Evolutionary conservation across 129 eudicot genomes (phyloP), one percentile per base, ranked within the genome.

Genomic region (Centella asiatica): DNA sequence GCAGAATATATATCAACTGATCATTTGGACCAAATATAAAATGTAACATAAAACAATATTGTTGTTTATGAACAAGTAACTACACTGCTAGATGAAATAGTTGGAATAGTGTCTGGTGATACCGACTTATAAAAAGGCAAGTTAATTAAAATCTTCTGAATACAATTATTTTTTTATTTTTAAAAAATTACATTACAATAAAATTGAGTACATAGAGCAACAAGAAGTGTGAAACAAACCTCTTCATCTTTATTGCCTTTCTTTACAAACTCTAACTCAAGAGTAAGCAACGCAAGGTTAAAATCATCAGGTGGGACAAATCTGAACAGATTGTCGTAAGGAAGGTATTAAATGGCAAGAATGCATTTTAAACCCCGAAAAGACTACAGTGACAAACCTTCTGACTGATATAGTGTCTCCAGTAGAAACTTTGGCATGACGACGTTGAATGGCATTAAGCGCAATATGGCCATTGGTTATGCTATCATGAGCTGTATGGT

Each of bases 181-280:
- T n/a, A n/a, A n/a, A n/a, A n/a, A n/a, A n/a, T n/a, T n/a, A n/a
- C n/a, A n/a, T n/a, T n/a, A n/a, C n/a, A n/a, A n/a, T n/a, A n/a
- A n/a, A n/a, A n/a, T n/a, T n/a, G n/a, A n/a, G n/a, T 23, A 28
- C 63, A 57, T n/a, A n/a, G 11, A 12, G 23, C n/a, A 34, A 18
- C 34, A 19, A 49, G 57, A 47, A 66, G 10, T 45, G 15, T 29
- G 31, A 39, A 23, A 45, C 52, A 33, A 51, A 80, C 97, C 78
- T 80, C 84, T 66, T 93, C 99, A 19, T 93, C 96, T 80, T 73
- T 93, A 45, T 62, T 76, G 59, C 88, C 96, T 65, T 70, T 93
- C 52, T 88, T 85, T n/a, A 82, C 85, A 64, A 84, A 93, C 74
- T 93, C 96, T 75, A 93, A 80, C 70, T 93, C 99, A 23, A 93